Evolutionary conservation across 2,329 filamentous ascomycete species (phyloP).

Genomic region (Aspergillus tanneri): DNA sequence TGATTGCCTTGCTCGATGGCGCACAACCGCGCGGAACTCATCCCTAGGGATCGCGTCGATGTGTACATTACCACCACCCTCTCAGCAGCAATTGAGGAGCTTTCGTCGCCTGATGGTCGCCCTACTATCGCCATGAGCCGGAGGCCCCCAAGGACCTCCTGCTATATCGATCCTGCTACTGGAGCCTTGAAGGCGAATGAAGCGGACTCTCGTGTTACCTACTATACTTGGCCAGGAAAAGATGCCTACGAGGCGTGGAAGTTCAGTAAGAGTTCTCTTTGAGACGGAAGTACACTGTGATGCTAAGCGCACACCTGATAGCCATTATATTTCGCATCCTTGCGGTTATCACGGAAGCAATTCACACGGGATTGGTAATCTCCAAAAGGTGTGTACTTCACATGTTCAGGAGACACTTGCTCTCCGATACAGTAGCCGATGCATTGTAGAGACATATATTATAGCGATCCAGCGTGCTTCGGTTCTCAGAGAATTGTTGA

Average conservation of each 20-base stretch:
- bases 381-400: constrained; percentile 54
- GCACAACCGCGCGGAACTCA: not conserved
- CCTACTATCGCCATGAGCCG: constrained; percentile 32
- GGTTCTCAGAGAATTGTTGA: constrained; percentile 58
- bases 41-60: constrained; percentile 23
- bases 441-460: constrained; percentile 59
- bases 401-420: not conserved
- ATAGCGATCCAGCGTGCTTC: constrained; percentile 61
- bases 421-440: not conserved
- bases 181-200: constrained; percentile 29
- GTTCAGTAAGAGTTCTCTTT: constrained; percentile 39
- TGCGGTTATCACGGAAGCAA: constrained; percentile 54
- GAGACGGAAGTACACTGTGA: not conserved
- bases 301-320: constrained; percentile 23
- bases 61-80: constrained; percentile 33
- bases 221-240: constrained; percentile 56
- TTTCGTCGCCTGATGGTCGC: constrained; percentile 27
- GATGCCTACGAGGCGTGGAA: constrained; percentile 58
- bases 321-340: constrained; percentile 58
- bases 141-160: constrained; percentile 21
- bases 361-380: constrained; percentile 49
- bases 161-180: constrained; percentile 30
- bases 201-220: constrained; percentile 15
- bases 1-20: not conserved
- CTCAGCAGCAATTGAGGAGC: constrained; percentile 25